Percentiles rank a stretch among this genome's conserved stretches.
phyloP scores from a whole-genome alignment of 345 rosid genomes.

The Kandelia obovata region DNA sequence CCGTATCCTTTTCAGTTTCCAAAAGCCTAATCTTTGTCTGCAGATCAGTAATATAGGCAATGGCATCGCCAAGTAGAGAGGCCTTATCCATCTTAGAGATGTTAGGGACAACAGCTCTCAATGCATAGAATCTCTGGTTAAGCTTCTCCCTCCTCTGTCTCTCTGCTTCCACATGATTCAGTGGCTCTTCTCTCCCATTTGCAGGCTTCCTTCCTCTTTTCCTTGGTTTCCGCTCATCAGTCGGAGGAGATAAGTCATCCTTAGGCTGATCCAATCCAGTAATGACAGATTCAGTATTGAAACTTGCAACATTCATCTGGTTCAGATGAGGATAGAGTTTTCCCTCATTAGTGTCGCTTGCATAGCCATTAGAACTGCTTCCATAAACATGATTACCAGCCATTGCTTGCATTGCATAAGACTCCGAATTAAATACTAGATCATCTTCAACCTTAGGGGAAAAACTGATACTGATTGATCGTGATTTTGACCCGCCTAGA shows the following conservation, averaged over 20 bases:
- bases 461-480: conserved; percentile 68
- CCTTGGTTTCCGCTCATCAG: conserved; percentile 83
- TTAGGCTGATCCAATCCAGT: conserved; percentile 50
- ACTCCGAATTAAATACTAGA: conserved; percentile 51
- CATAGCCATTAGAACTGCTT: conserved; percentile 49
- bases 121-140: conserved; percentile 91
- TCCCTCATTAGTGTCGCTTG: conserved; percentile 38
- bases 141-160: conserved; percentile 94
- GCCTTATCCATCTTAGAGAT: conserved; percentile 98
- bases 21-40: conserved; percentile 64
- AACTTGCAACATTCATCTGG: conserved; percentile 39
- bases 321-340: conserved; percentile 47
- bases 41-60: conserved; percentile 76
- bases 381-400: conserved; percentile 55
- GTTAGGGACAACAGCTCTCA: conserved; percentile 88
- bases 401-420: conserved; percentile 44
- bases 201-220: conserved; percentile 97
- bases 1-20: conserved; percentile 72
- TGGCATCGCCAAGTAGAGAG: conserved; percentile 87
- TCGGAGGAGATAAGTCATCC: conserved; percentile 54
- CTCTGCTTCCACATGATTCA: conserved; percentile 96
- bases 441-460: conserved; percentile 90
- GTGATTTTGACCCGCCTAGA: conserved; percentile 63
- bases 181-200: conserved; percentile 91
- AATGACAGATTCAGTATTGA: conserved; percentile 35